Evolutionary conservation across 768 basidiomycete genomes (phyloP).

Genomic region (Podaxis rugospora): DNA sequence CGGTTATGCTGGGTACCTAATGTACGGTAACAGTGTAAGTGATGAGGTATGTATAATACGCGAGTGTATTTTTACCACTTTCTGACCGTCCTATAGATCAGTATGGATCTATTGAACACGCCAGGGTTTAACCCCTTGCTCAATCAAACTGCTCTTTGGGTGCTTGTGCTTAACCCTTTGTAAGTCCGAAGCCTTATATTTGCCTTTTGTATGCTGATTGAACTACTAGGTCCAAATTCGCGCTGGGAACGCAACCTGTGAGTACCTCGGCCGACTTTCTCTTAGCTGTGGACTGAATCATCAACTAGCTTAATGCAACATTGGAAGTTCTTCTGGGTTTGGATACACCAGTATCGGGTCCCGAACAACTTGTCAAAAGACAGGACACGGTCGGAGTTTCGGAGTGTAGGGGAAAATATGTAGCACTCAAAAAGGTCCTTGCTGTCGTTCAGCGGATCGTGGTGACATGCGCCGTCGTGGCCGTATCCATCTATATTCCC

Average conservation of each 20-base stretch:
- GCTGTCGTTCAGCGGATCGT: constrained; percentile 51
- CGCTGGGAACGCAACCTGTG: constrained; percentile 77
- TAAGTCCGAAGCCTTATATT: constrained; percentile 29
- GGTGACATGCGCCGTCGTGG: constrained; percentile 56
- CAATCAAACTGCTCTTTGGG: constrained; percentile 77
- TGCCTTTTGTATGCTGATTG: constrained; percentile 12
- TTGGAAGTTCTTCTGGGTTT: constrained; percentile 76
- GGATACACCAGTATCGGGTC: constrained; percentile 35
- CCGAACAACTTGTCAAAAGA: constrained; percentile 36
- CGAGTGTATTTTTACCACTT: background rate
- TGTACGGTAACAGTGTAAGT: constrained; percentile 80
- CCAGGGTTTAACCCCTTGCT: constrained; percentile 67
- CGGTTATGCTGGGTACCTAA: constrained; percentile 81
- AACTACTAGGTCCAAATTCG: constrained; percentile 72
- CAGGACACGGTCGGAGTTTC: constrained; percentile 26
- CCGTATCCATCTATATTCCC: constrained; percentile 71
- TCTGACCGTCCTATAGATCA: constrained; percentile 51
- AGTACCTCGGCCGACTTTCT: constrained; percentile 21
- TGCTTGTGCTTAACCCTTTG: constrained; percentile 78
- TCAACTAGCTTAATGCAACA: constrained; percentile 67
- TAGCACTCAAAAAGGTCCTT: constrained; percentile 34
- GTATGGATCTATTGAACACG: constrained; percentile 71
- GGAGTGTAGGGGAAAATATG: constrained; percentile 15
- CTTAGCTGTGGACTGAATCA: background rate
- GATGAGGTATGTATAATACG: constrained; percentile 59